Evolutionary conservation across 2,329 filamentous ascomycete species (phyloP).

Genomic region (Chaetomiaceae sp.): DNA sequence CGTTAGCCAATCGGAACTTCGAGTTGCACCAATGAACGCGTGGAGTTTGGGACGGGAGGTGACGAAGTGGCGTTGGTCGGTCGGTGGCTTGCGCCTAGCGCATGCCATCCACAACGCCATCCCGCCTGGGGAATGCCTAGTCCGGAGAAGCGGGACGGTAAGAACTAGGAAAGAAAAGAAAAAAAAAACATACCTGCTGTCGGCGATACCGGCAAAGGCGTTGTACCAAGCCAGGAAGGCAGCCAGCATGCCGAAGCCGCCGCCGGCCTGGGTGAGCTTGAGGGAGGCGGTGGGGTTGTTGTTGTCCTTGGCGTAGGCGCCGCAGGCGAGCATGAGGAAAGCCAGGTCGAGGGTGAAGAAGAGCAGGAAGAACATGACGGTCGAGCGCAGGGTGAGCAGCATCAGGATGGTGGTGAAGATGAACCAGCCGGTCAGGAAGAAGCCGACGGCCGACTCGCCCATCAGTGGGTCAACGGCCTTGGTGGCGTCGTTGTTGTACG

Average conservation of each 20-base stretch:
- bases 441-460: conserved; percentile 58
- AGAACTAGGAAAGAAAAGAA: conserved; percentile 6
- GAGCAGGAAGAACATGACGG: conserved; percentile 68
- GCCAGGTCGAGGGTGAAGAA: conserved; percentile 72
- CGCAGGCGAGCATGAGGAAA: conserved; percentile 65
- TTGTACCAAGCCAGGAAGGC: conserved; percentile 86
- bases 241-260: conserved; percentile 72
- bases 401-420: conserved; percentile 75
- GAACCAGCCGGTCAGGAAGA: conserved; percentile 76
- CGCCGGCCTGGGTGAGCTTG: conserved; percentile 61
- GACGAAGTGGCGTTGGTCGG: conserved; percentile 18
- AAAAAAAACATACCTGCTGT: conserved; percentile 49
- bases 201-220: conserved; percentile 73
- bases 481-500: conserved; percentile 33
- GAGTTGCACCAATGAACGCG: too few species aligned
- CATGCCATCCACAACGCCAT: conserved; percentile 1
- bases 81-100: conserved; percentile 19
- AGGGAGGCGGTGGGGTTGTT: conserved; percentile 40
- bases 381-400: conserved; percentile 68
- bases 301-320: conserved; percentile 52
- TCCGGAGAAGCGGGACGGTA: not conserved
- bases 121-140: conserved; percentile 1
- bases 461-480: conserved; percentile 34
- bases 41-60: conserved; percentile 13
- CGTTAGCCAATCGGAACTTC: conserved; percentile 36